Percentiles rank a stretch among this genome's conserved stretches.
These are phyloP conservation scores for Aspergillus indologenus DNA, from an alignment of 495 filamentous ascomycete genomes.

Conservation along the genomic window DNA sequence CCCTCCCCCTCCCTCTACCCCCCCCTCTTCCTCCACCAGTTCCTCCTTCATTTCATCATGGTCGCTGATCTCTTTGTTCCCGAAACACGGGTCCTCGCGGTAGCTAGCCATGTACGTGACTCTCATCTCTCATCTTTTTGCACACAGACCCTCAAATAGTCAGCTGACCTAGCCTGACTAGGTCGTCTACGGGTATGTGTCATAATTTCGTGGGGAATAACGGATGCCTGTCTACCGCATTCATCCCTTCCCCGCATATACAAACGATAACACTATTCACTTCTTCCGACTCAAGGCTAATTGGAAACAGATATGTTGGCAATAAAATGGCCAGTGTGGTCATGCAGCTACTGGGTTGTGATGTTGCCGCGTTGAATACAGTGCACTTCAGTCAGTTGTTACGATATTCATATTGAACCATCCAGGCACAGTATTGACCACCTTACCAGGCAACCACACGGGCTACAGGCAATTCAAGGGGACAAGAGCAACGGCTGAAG, in stretches of 20 bases:
- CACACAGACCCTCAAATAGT: neutral
- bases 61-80: conserved; percentile 54
- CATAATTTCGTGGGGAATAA: neutral
- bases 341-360: conserved; percentile 88
- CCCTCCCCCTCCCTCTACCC: neutral
- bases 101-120: conserved; percentile 91
- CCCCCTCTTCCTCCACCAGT: conserved; percentile 1
- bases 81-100: conserved; percentile 83
- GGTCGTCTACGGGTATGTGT: conserved; percentile 75
- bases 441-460: conserved; percentile 76
- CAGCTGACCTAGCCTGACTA: conserved; percentile 34
- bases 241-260: neutral
- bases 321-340: conserved; percentile 93
- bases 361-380: conserved; percentile 89
- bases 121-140: neutral
- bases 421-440: conserved; percentile 4
- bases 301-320: conserved; percentile 74
- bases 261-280: neutral
- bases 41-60: conserved; percentile 24
- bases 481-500: conserved; percentile 69
- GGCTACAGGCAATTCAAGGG: conserved; percentile 87
- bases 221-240: neutral
- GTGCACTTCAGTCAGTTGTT: conserved; percentile 81
- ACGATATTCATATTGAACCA: neutral
- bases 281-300: neutral